Evolutionary conservation across 1,284 basidiomycete species (phyloP).

Genomic region (Tilletiaria anomala): DNA sequence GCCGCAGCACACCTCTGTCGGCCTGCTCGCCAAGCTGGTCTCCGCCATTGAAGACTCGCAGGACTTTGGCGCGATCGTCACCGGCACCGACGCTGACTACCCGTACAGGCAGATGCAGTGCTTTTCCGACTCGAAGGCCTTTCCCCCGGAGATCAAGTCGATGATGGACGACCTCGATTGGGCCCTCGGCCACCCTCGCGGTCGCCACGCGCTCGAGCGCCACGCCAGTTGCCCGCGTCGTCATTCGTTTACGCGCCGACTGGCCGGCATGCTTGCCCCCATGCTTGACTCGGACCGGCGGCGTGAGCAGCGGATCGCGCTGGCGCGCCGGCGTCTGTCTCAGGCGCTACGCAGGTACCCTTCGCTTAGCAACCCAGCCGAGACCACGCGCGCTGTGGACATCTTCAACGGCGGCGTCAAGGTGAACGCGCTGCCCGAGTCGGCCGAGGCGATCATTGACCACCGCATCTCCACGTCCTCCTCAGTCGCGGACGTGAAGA

Average conservation of each 20-base stretch:
- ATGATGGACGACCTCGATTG: neutral
- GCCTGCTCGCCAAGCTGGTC: constrained; percentile 50
- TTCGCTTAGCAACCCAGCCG: constrained; percentile 30
- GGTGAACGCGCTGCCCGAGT: constrained; percentile 51
- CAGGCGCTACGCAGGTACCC: neutral
- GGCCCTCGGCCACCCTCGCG: no score
- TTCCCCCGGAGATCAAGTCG: neutral
- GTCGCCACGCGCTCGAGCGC: no score
- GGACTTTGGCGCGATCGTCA: neutral
- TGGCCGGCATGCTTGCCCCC: neutral
- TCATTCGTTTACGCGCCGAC: neutral
- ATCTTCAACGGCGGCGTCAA: constrained; percentile 57
- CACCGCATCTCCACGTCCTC: constrained; percentile 49
- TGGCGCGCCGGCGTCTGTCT: neutral
- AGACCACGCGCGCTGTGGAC: constrained; percentile 58
- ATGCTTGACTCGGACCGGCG: neutral
- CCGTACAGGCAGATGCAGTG: neutral
- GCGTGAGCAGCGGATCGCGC: neutral
- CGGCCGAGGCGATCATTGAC: constrained; percentile 48
- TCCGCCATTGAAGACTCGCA: constrained; percentile 45
- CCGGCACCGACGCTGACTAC: neutral
- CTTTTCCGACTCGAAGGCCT: neutral
- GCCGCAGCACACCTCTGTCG: constrained; percentile 49
- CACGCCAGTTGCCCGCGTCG: no score
- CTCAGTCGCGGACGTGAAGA: constrained; percentile 43